These are phyloP conservation scores for Aspergillus quadrilineatus DNA, from an alignment of 2,329 filamentous ascomycete species.

Conservation along the genomic window DNA sequence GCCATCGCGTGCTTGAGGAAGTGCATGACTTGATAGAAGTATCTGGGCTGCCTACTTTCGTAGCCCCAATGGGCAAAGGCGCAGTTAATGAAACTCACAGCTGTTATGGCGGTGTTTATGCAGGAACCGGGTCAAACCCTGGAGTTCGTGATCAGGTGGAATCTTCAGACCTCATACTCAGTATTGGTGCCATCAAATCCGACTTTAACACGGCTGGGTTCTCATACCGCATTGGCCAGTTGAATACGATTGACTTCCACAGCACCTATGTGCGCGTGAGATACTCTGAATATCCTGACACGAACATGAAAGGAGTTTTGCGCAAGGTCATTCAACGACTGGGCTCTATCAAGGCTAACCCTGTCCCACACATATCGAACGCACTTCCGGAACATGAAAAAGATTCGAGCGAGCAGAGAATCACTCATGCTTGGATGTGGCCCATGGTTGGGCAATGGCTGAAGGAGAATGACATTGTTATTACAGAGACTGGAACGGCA, in stretches of 20 bases:
- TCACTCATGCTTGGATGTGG: slow-evolving; percentile 65
- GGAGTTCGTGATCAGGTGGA: slow-evolving; percentile 42
- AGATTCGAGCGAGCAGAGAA: slow-evolving; percentile 34
- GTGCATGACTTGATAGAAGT: slow-evolving; percentile 71
- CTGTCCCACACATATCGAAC: slow-evolving; percentile 58
- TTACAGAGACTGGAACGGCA: slow-evolving; percentile 84
- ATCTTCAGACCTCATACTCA: slow-evolving; percentile 43
- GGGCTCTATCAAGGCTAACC: slow-evolving; percentile 55
- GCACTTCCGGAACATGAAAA: slow-evolving; percentile 42
- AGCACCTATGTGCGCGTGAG: slow-evolving; percentile 70
- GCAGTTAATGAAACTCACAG: slow-evolving; percentile 72
- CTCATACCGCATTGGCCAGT: slow-evolving; percentile 74
- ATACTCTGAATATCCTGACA: slow-evolving; percentile 75
- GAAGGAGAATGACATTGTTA: slow-evolving; percentile 69
- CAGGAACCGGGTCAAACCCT: slow-evolving; percentile 70
- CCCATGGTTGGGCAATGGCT: slow-evolving; percentile 72
- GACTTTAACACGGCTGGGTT: slow-evolving; percentile 65
- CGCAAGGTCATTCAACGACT: slow-evolving; percentile 64
- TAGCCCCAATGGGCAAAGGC: slow-evolving; percentile 88
- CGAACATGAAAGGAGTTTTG: slow-evolving; percentile 78
- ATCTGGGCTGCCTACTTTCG: slow-evolving; percentile 75
- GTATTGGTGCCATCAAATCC: slow-evolving; percentile 46
- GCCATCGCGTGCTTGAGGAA: slow-evolving; percentile 71
- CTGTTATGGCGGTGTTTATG: slow-evolving; percentile 83
- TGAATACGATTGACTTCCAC: slow-evolving; percentile 82